phyloP scores from a whole-genome alignment of 345 rosid genomes.

The Zanthoxylum bungeanum region DNA sequence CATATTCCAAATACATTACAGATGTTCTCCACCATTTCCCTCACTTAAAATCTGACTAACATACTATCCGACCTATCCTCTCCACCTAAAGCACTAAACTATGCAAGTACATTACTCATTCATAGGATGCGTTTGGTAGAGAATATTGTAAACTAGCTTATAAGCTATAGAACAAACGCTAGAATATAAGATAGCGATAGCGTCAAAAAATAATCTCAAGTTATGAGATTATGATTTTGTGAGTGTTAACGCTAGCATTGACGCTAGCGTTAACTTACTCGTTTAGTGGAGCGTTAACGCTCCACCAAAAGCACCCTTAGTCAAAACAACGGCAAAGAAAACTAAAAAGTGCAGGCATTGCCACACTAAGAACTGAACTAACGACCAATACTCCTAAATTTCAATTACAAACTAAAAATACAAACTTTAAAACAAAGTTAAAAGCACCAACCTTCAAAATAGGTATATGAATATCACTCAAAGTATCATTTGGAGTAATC shows the following conservation, averaged over 20 bases:
- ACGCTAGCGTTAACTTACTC: too few relatives aligned
- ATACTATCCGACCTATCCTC: not conserved
- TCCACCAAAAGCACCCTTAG: too few relatives aligned
- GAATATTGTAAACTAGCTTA: too few relatives aligned
- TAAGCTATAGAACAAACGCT: too few relatives aligned
- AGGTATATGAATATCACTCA: conserved; percentile 91
- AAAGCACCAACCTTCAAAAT: conserved; percentile 74
- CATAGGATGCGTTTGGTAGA: too few relatives aligned
- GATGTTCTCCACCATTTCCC: not conserved
- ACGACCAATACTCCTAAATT: not conserved
- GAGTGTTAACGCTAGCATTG: too few relatives aligned
- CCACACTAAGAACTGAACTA: not conserved
- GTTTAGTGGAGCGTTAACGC: too few relatives aligned
- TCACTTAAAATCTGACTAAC: not conserved
- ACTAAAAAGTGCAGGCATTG: not conserved
- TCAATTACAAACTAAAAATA: conserved; percentile 10
- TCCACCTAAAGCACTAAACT: conserved; percentile 15
- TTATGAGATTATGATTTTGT: too few relatives aligned
- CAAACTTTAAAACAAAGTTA: conserved; percentile 17
- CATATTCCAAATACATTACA: not conserved
- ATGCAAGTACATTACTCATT: not conserved
- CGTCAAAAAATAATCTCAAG: too few relatives aligned
- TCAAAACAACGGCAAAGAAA: conserved; percentile 2
- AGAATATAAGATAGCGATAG: too few relatives aligned
- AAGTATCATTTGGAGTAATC: conserved; percentile 86